A percentile compares a stretch with the other conserved stretches of the same genome.
phyloP scores from a whole-genome alignment of 129 eudicot genomes.

The Scalesia atractyloides region DNA sequence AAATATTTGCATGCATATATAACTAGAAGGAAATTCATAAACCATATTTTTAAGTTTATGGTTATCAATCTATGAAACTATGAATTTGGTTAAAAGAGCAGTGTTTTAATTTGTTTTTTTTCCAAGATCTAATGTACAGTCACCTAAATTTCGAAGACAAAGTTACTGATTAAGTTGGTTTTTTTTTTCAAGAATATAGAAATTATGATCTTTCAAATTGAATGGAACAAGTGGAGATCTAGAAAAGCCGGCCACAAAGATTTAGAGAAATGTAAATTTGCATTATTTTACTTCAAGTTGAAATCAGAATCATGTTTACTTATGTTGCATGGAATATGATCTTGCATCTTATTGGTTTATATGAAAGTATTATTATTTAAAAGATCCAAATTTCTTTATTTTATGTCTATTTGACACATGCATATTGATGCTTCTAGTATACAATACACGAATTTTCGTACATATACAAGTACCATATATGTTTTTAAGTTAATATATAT shows the following conservation, averaged over 20 bases:
- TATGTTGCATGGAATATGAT: background rate
- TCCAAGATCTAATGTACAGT: background rate
- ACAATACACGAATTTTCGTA: background rate
- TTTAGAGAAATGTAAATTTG: conserved; percentile 11
- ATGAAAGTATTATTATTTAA: background rate
- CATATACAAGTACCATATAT: background rate
- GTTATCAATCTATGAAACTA: background rate
- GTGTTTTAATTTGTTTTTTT: background rate
- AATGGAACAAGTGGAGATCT: conserved; percentile 8
- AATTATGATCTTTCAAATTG: background rate
- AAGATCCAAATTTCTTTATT: background rate
- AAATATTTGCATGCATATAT: background rate
- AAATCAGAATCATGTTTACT: background rate
- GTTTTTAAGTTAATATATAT: background rate
- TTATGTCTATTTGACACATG: background rate
- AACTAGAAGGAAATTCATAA: background rate
- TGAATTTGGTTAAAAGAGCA: background rate
- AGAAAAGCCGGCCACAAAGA: conserved; percentile 4
- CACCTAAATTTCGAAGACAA: background rate
- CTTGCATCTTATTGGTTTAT: background rate
- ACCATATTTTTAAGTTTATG: background rate
- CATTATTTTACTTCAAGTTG: background rate
- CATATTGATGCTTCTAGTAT: background rate
- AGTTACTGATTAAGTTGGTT: background rate
- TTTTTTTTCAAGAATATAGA: background rate